phyloP scores from a whole-genome alignment of 257 asterid species.

The Rhazya stricta region DNA sequence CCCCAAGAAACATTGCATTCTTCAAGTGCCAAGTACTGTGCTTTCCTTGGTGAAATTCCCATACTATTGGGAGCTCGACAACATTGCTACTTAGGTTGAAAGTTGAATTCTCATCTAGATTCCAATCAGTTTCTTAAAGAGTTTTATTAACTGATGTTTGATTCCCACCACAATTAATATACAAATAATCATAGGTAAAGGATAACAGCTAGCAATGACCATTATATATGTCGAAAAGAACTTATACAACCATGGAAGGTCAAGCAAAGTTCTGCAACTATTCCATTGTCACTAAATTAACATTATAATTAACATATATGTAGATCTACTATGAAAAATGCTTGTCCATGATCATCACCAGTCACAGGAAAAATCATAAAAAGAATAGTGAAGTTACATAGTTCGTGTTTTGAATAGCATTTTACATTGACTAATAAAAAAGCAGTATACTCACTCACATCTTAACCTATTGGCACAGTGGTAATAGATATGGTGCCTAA shows the following conservation, averaged over 20 bases:
- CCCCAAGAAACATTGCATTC: not conserved
- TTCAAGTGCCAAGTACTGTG: not conserved
- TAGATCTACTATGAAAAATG: not conserved
- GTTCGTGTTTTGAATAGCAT: too few species aligned
- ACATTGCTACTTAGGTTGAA: not conserved
- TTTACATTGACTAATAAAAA: too few species aligned
- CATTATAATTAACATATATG: not conserved
- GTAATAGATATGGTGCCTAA: slow-evolving; percentile 5
- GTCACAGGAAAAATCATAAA: too few species aligned
- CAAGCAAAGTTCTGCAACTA: too few species aligned
- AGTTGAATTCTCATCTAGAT: slow-evolving; percentile 7
- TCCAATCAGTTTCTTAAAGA: not conserved
- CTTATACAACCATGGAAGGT: too few species aligned
- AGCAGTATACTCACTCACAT: slow-evolving; percentile 6
- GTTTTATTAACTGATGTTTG: not conserved
- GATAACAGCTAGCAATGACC: not conserved
- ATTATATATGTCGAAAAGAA: too few species aligned
- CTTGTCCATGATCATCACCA: too few species aligned
- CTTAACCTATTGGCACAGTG: not conserved
- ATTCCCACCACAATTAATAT: slow-evolving; percentile 24
- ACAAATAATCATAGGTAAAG: slow-evolving; percentile 11
- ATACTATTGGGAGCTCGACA: slow-evolving; percentile 23
- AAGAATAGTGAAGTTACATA: too few species aligned
- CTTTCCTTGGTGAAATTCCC: not conserved
- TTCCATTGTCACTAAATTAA: too few species aligned